A percentile compares a stretch with the other conserved stretches of the same genome.
These are phyloP conservation scores for Polygonum maritimum DNA, from an alignment of 148 eudicot species.

Conservation along the genomic window DNA sequence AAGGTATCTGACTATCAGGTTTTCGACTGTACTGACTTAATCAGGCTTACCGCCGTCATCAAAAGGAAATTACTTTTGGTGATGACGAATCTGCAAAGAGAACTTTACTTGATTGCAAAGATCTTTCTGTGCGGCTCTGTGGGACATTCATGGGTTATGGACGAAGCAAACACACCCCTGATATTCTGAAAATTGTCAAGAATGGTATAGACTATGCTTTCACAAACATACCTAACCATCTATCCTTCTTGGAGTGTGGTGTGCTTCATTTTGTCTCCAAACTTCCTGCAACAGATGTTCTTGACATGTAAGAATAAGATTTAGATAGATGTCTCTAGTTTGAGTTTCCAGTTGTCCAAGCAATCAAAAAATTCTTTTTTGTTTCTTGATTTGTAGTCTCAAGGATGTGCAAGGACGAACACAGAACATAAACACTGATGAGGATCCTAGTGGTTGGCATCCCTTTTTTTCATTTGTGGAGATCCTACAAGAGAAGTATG, in stretches of 20 bases:
- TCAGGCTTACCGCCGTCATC: slow-evolving; percentile 65
- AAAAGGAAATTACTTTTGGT: slow-evolving; percentile 25
- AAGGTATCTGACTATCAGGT: neutral
- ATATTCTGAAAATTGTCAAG: slow-evolving; percentile 62
- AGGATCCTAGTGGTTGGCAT: slow-evolving; percentile 93
- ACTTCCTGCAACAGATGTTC: slow-evolving; percentile 62
- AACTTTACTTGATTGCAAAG: slow-evolving; percentile 65
- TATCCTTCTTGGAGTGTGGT: slow-evolving; percentile 68
- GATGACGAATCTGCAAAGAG: slow-evolving; percentile 40
- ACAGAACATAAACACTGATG: slow-evolving; percentile 65
- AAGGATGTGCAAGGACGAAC: slow-evolving; percentile 56
- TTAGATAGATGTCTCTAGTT: neutral
- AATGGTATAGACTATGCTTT: slow-evolving; percentile 83
- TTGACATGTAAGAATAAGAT: slow-evolving; percentile 62
- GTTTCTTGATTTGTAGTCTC: slow-evolving; percentile 30
- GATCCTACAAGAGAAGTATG: slow-evolving; percentile 59
- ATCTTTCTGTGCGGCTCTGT: slow-evolving; percentile 67
- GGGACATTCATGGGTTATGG: slow-evolving; percentile 66
- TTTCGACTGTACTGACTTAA: slow-evolving; percentile 18
- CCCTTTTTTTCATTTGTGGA: slow-evolving; percentile 65
- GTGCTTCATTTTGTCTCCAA: slow-evolving; percentile 64
- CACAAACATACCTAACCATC: slow-evolving; percentile 44
- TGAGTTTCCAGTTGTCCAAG: neutral
- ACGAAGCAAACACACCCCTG: slow-evolving; percentile 63
- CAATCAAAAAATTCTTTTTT: neutral